Evolutionary conservation across 805 yeast species (phyloP).

Genomic region (Candida maesae): DNA sequence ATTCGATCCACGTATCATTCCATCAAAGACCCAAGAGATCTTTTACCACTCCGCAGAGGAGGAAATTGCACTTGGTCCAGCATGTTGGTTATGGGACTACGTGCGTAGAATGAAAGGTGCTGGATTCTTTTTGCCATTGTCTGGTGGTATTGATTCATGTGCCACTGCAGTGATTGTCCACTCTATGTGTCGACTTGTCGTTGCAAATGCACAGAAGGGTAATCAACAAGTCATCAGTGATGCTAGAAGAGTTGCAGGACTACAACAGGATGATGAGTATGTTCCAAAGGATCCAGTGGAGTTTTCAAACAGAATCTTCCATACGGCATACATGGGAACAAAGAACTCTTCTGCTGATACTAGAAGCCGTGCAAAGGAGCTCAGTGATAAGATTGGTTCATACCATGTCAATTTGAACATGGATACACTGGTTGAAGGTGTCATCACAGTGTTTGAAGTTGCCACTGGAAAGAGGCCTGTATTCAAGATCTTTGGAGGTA

Average conservation of each 20-base stretch:
- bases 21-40: slow-evolving; percentile 48
- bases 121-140: slow-evolving; percentile 88
- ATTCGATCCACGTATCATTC: slow-evolving; percentile 59
- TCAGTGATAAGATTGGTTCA: slow-evolving; percentile 75
- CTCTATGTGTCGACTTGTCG: slow-evolving; percentile 89
- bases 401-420: slow-evolving; percentile 90
- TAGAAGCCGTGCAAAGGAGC: slow-evolving; percentile 70
- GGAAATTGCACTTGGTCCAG: slow-evolving; percentile 97
- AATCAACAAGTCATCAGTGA: slow-evolving; percentile 75
- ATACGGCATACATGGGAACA: slow-evolving; percentile 95
- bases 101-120: slow-evolving; percentile 85
- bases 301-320: slow-evolving; percentile 71
- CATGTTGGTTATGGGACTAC: slow-evolving; percentile 99
- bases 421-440: slow-evolving; percentile 77
- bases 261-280: slow-evolving; percentile 45
- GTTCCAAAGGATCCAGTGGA: slow-evolving; percentile 73
- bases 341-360: slow-evolving; percentile 88
- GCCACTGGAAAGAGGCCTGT: slow-evolving; percentile 90
- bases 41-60: slow-evolving; percentile 83
- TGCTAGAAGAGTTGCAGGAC: slow-evolving; percentile 62
- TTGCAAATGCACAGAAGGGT: slow-evolving; percentile 61
- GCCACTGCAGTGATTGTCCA: slow-evolving; percentile 94
- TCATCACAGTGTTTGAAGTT: slow-evolving; percentile 72
- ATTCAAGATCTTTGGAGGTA: slow-evolving; percentile 91
- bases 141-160: slow-evolving; percentile 98